Conservation (phyloP, 2,329 filamentous ascomycete genomes). For the Colletotrichum chrysophilum region DNA sequence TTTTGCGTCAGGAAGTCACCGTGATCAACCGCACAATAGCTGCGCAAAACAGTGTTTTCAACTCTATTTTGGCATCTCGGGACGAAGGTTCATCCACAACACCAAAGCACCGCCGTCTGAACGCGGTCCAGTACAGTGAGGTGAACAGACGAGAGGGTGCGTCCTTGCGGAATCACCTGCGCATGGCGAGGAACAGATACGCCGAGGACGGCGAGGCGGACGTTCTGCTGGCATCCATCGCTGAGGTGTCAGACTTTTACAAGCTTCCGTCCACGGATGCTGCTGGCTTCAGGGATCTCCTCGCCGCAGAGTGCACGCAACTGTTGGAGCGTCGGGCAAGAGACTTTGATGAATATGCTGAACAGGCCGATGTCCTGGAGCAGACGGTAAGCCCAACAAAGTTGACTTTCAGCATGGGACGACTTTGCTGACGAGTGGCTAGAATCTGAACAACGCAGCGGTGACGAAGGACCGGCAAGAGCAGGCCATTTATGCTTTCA, state of each 20-base stretch:
- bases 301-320: slow-evolving; percentile 42
- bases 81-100: not conserved
- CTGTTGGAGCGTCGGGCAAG: slow-evolving; percentile 38
- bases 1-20: slow-evolving; percentile 45
- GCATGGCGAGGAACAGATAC: not conserved
- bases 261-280: slow-evolving; percentile 18
- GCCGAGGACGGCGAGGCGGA: not conserved
- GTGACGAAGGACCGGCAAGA: slow-evolving; percentile 50
- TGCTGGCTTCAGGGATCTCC: slow-evolving; percentile 29
- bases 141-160: not conserved
- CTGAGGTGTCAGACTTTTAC: slow-evolving; percentile 21
- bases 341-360: slow-evolving; percentile 33
- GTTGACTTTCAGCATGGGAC: not conserved
- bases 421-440: not conserved
- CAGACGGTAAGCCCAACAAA: slow-evolving; percentile 25
- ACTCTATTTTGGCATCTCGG: slow-evolving; percentile 24
- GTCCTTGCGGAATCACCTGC: slow-evolving; percentile 3
- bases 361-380: slow-evolving; percentile 29
- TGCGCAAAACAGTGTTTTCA: slow-evolving; percentile 36
- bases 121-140: slow-evolving; percentile 19
- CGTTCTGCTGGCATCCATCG: not conserved
- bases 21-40: slow-evolving; percentile 40
- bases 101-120: slow-evolving; percentile 22
- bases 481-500: slow-evolving; percentile 54
- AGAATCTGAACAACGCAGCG: slow-evolving; percentile 41